These are phyloP conservation scores for Seminavis robusta DNA, from an alignment of 108 stramenopile genomes.

Conservation along the genomic window DNA sequence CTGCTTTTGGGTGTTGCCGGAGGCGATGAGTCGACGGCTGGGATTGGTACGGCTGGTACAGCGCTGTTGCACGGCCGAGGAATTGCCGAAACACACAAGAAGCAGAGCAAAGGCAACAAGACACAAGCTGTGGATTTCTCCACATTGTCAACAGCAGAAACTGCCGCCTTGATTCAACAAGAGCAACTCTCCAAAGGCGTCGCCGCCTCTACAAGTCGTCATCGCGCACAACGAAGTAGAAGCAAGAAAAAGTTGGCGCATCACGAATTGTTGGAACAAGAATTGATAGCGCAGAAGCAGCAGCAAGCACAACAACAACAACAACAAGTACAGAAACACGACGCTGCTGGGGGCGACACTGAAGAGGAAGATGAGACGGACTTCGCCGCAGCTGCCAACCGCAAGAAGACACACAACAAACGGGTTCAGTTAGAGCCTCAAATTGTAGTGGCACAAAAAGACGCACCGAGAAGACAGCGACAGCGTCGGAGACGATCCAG, in stretches of 20 bases:
- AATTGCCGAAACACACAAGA: neutral
- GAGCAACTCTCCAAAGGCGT: too few relatives aligned
- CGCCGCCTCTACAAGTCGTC: too few relatives aligned
- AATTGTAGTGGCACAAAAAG: neutral
- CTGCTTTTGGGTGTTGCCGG: slow-evolving; percentile 56
- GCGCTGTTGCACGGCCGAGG: slow-evolving; percentile 30
- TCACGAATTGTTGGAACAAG: slow-evolving; percentile 5
- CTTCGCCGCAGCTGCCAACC: neutral
- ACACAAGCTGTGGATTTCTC: slow-evolving; percentile 38
- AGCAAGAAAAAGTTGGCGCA: slow-evolving; percentile 8
- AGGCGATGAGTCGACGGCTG: slow-evolving; percentile 37
- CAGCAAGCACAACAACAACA: neutral
- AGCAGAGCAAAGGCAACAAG: neutral
- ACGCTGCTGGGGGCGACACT: neutral
- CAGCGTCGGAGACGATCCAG: neutral
- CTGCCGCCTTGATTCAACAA: slow-evolving; percentile 42
- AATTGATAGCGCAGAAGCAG: neutral
- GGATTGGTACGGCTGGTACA: too few relatives aligned
- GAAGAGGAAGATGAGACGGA: neutral
- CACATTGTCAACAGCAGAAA: slow-evolving; percentile 60
- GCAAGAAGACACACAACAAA: neutral
- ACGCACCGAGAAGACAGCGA: neutral
- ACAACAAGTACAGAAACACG: neutral
- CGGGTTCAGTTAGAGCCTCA: too few relatives aligned
- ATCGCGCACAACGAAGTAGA: too few relatives aligned